Conservation (phyloP, 208 protist species). For the Acanthamoeba lenticulata region DNA sequence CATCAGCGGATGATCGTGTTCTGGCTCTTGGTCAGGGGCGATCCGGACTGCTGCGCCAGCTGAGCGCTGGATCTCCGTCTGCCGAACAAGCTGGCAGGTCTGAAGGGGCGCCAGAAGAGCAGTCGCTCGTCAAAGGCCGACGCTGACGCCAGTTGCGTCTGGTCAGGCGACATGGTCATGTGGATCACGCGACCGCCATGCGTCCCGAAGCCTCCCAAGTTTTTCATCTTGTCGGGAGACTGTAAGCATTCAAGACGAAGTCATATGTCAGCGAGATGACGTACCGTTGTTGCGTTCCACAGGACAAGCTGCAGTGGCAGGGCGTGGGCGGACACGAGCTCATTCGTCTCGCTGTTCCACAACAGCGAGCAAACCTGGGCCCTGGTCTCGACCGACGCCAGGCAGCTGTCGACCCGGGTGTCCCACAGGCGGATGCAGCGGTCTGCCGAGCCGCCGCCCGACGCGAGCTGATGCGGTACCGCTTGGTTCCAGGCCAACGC, state of each 20-base stretch:
- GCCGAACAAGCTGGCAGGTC: too few relatives aligned
- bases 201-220: conserved; percentile 92
- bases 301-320: conserved; percentile 97
- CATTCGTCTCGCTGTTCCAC: conserved; percentile 85
- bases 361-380: conserved; percentile 81
- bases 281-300: conserved; percentile 94
- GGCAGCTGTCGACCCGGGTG: conserved; percentile 10
- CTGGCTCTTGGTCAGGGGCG: too few relatives aligned
- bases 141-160: conserved; percentile 82
- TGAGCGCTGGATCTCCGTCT: too few relatives aligned
- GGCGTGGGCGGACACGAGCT: conserved; percentile 87
- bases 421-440: conserved; percentile 89
- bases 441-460: conserved; percentile 89
- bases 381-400: conserved; percentile 7
- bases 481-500: conserved; percentile 97
- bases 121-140: conserved; percentile 87
- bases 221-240: conserved; percentile 90
- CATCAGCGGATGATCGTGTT: too few relatives aligned
- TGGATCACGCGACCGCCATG: conserved; percentile 98
- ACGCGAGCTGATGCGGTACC: conserved; percentile 85
- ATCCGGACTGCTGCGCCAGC: too few relatives aligned
- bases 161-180: conserved; percentile 96
- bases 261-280: background rate
- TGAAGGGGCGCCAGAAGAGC: conserved; percentile 88
- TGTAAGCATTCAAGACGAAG: background rate